These are phyloP conservation scores for Penicillium paradoxum DNA, from an alignment of 495 filamentous ascomycete species.

Conservation along the genomic window DNA sequence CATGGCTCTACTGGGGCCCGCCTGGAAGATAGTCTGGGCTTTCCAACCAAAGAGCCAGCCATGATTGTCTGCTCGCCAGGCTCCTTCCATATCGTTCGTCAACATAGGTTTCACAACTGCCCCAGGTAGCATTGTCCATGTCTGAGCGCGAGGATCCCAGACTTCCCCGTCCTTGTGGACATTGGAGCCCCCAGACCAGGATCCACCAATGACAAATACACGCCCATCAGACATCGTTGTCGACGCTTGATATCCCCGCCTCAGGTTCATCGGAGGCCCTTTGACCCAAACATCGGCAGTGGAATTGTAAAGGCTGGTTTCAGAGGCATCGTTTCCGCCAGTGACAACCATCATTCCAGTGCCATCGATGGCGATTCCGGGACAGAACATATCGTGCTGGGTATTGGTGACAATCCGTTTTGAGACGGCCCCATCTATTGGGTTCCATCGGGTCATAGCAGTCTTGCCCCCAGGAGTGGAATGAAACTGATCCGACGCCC, in stretches of 20 bases:
- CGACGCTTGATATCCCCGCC: conserved; percentile 54
- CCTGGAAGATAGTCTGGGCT: conserved; percentile 48
- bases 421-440: conserved; percentile 21
- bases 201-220: conserved; percentile 58
- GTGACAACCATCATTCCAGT: conserved; percentile 50
- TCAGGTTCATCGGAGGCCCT: conserved; percentile 39
- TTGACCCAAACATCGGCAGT: conserved; percentile 22
- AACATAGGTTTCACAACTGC: conserved; percentile 43
- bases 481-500: conserved; percentile 30
- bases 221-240: conserved; percentile 49
- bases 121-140: conserved; percentile 35
- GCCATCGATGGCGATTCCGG: conserved; percentile 49
- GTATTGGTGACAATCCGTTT: conserved; percentile 41
- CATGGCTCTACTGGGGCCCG: conserved; percentile 41
- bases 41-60: conserved; percentile 60
- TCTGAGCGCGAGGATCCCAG: conserved; percentile 37
- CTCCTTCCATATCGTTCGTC: conserved; percentile 40
- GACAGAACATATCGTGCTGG: conserved; percentile 60
- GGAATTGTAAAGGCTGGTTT: conserved; percentile 46
- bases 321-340: conserved; percentile 42
- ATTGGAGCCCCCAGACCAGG: conserved; percentile 43
- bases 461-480: conserved; percentile 35
- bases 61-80: conserved; percentile 28
- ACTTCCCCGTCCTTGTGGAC: conserved; percentile 50
- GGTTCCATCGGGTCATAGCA: conserved; percentile 8